Conservation (phyloP, 805 yeast species). For the Wickerhamiella australiensis region DNA sequence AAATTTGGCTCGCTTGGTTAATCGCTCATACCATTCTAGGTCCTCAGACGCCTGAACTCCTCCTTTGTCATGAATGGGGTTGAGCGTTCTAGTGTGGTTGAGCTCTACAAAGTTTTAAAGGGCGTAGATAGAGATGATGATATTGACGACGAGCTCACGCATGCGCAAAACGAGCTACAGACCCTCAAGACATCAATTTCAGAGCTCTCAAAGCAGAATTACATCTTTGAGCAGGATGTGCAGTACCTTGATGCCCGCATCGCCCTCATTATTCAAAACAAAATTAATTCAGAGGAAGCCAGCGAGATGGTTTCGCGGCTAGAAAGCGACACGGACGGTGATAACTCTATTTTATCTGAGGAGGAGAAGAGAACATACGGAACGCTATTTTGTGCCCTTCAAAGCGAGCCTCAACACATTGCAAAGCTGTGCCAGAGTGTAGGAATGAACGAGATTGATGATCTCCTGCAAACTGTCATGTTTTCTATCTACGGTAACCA, state of each 20-base stretch:
- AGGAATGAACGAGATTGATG: constrained; percentile 30
- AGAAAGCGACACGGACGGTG: constrained; percentile 13
- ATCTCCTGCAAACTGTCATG: constrained; percentile 32
- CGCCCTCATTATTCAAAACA: constrained; percentile 31
- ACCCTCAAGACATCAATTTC: constrained; percentile 28
- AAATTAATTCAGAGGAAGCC: constrained; percentile 30
- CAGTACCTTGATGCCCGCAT: constrained; percentile 31
- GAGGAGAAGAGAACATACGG: constrained; percentile 26
- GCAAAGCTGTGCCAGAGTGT: constrained; percentile 27
- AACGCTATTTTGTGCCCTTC: constrained; percentile 29
- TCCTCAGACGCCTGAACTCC: no score
- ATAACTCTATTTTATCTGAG: constrained; percentile 15
- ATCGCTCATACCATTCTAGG: neutral
- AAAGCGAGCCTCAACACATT: constrained; percentile 30
- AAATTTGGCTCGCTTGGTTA: neutral
- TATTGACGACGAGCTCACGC: constrained; percentile 28
- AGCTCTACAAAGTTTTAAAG: constrained; percentile 28
- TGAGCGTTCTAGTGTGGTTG: constrained; percentile 28
- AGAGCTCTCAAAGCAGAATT: constrained; percentile 29
- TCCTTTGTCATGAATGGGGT: constrained; percentile 12
- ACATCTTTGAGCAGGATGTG: constrained; percentile 30
- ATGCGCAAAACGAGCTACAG: constrained; percentile 26
- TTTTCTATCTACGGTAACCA: constrained; percentile 34
- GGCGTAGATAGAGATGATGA: constrained; percentile 29
- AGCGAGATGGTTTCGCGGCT: constrained; percentile 27